A percentile compares a stretch with the other conserved stretches of the same genome.
Conservation (phyloP, 768 basidiomycete species). For the Pisolithus albus region DNA sequence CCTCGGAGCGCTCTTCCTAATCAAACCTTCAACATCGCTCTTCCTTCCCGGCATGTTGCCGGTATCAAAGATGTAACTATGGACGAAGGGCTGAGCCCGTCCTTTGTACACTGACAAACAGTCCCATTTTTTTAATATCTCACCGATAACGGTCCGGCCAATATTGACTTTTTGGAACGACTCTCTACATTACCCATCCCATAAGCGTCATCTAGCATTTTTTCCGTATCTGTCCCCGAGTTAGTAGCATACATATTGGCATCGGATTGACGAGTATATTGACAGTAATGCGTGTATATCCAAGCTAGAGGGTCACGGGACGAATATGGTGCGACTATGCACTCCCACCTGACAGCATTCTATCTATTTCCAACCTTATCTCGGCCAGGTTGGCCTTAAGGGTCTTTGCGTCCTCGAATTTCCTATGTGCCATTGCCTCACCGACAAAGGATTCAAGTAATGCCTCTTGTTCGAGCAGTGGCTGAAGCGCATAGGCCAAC, state of each 20-base stretch:
- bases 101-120: conserved; percentile 2
- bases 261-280: not conserved
- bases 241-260: conserved; percentile 1
- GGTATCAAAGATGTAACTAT: conserved; percentile 6
- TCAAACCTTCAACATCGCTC: conserved; percentile 40
- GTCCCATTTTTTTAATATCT: conserved; percentile 5
- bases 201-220: conserved; percentile 22
- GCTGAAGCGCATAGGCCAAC: conserved; percentile 71
- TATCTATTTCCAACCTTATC: conserved; percentile 78
- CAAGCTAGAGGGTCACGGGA: not conserved
- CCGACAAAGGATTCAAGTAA: conserved; percentile 85
- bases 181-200: conserved; percentile 21
- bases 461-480: conserved; percentile 89
- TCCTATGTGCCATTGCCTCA: conserved; percentile 83
- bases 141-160: not conserved
- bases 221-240: not conserved
- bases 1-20: conserved; percentile 52
- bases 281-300: conserved; percentile 6
- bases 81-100: conserved; percentile 30
- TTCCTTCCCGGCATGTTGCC: conserved; percentile 20
- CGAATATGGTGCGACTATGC: conserved; percentile 5
- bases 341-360: conserved; percentile 40
- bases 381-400: conserved; percentile 75
- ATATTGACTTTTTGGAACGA: not conserved
- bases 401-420: conserved; percentile 92